A percentile compares a stretch with the other conserved stretches of the same genome.
Evolutionary conservation across 1,284 basidiomycete genomes (phyloP).

Genomic region (Agaricales sp.): DNA sequence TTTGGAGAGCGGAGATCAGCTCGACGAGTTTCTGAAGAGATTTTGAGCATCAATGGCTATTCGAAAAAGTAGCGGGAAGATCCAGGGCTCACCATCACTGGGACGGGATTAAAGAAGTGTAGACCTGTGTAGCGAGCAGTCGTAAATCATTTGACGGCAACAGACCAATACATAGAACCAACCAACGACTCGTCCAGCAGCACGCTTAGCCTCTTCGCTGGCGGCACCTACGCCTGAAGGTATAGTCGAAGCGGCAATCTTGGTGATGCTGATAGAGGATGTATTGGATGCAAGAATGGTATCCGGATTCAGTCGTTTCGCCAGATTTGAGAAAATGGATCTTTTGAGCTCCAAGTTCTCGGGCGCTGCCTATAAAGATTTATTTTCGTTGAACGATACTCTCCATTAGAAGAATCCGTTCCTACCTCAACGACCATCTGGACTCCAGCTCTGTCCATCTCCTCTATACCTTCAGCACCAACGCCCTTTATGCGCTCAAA

Average conservation of each 20-base stretch:
- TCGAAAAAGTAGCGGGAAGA: slow-evolving; percentile 3
- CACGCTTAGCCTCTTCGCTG: slow-evolving; percentile 50
- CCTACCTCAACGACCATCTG: slow-evolving; percentile 59
- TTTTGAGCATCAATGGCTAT: slow-evolving; percentile 3
- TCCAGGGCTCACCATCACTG: slow-evolving; percentile 73
- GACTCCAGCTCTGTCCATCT: slow-evolving; percentile 12
- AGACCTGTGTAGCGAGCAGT: slow-evolving; percentile 38
- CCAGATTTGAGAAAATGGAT: slow-evolving; percentile 66
- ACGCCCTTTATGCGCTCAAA: slow-evolving; percentile 44
- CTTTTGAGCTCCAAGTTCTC: slow-evolving; percentile 80
- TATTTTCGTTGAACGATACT: neutral
- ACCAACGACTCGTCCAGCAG: slow-evolving; percentile 69
- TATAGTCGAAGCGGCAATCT: slow-evolving; percentile 78
- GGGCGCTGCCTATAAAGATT: slow-evolving; percentile 63
- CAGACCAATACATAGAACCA: slow-evolving; percentile 15
- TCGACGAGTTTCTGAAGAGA: slow-evolving; percentile 92
- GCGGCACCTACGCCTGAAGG: slow-evolving; percentile 44
- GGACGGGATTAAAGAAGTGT: slow-evolving; percentile 95
- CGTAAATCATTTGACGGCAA: slow-evolving; percentile 8
- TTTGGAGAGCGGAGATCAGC: slow-evolving; percentile 89
- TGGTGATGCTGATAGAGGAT: slow-evolving; percentile 89
- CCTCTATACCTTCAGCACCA: slow-evolving; percentile 12
- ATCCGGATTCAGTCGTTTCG: slow-evolving; percentile 54
- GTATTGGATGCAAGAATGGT: slow-evolving; percentile 92
- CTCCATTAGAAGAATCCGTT: neutral